Percentiles rank a stretch among this genome's conserved stretches.
phyloP scores from a whole-genome alignment of 306 rosid genomes.

The Luffa aegyptiaca region DNA sequence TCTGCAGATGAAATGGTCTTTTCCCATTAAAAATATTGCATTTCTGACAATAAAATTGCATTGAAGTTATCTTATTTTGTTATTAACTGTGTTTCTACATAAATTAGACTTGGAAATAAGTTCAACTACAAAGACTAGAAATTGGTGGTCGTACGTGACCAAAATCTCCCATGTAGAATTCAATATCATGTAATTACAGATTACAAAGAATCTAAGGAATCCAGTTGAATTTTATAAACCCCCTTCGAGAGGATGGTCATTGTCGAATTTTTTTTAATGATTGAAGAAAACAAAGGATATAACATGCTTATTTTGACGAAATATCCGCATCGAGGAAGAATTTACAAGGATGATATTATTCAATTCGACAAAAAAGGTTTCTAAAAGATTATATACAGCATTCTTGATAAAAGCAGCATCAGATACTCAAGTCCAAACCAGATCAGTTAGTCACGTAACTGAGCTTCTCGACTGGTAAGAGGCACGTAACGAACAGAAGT shows the following conservation, averaged over 20 bases:
- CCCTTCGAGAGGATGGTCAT: no score
- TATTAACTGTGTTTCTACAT: no score
- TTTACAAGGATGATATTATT: neutral
- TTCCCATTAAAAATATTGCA: neutral
- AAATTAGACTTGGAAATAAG: no score
- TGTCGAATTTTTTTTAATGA: no score
- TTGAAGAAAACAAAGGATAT: neutral
- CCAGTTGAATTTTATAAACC: no score
- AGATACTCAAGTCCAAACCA: no score
- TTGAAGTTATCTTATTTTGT: no score
- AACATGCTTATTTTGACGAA: neutral
- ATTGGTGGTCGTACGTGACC: no score
- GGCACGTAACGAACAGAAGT: conserved; percentile 85
- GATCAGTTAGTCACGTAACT: conserved; percentile 37
- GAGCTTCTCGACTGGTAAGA: conserved; percentile 81
- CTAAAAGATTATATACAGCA: neutral
- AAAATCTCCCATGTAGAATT: no score
- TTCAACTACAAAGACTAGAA: no score
- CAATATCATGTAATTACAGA: no score
- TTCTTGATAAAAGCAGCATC: neutral
- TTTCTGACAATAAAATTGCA: neutral
- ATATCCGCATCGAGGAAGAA: neutral
- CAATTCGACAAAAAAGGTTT: neutral
- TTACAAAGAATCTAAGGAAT: no score
- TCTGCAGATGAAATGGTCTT: neutral